A percentile compares a stretch with the other conserved stretches of the same genome.
These are phyloP conservation scores for Chaetomiaceae sp. DNA, from an alignment of 2,329 filamentous ascomycete genomes.

Conservation along the genomic window DNA sequence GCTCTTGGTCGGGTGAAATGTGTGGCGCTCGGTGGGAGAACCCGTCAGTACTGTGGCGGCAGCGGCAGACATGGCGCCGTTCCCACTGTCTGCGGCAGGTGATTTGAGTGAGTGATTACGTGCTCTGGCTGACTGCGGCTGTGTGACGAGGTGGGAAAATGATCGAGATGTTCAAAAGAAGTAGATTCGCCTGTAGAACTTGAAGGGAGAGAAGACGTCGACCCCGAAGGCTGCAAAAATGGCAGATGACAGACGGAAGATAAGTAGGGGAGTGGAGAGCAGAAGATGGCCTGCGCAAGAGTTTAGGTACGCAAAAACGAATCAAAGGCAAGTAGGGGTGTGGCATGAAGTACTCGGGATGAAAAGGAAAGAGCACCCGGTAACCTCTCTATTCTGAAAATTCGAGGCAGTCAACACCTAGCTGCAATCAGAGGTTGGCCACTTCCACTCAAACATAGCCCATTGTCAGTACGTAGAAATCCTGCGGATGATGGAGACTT, in stretches of 20 bases:
- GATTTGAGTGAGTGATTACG: background rate
- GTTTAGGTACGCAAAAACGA: background rate
- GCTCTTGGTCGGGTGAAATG: constrained; percentile 28
- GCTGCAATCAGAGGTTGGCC: too few relatives aligned
- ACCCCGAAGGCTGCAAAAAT: background rate
- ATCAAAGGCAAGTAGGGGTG: background rate
- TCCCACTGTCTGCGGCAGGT: background rate
- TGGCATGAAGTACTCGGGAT: background rate
- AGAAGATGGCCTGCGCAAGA: background rate
- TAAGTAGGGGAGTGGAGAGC: background rate
- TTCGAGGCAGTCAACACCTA: too few relatives aligned
- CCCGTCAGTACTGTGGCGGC: constrained; percentile 30
- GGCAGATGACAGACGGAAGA: background rate
- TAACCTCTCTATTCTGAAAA: too few relatives aligned
- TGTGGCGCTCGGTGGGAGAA: constrained; percentile 36
- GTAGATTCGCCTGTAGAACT: constrained; percentile 17
- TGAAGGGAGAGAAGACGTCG: background rate
- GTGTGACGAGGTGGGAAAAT: constrained; percentile 18
- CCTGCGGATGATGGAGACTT: too few relatives aligned
- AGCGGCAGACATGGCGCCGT: constrained; percentile 35
- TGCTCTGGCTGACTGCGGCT: constrained; percentile 1
- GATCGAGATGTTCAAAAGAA: constrained; percentile 21
- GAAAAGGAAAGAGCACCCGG: background rate
- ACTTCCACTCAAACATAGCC: too few relatives aligned
- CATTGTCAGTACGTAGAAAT: too few relatives aligned